Evolutionary conservation across 805 yeast genomes (phyloP).

Genomic region (Saturnispora bothae): DNA sequence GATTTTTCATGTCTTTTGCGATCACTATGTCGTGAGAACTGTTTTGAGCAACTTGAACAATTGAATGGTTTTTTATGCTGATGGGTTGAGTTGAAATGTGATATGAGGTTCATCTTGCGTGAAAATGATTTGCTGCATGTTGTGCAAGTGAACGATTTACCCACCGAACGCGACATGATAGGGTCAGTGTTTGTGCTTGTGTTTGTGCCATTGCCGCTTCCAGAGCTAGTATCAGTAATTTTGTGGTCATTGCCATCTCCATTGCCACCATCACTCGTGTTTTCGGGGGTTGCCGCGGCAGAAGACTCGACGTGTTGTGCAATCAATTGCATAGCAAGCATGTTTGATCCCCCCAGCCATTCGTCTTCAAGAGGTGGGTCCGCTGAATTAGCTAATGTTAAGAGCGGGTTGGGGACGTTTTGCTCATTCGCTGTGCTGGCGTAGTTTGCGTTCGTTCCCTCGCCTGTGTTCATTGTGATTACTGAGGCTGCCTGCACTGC

Average conservation of each 20-base stretch:
- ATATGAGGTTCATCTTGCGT: slow-evolving; percentile 25
- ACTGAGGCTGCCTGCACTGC: no score
- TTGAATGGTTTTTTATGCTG: slow-evolving; percentile 26
- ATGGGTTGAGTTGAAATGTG: slow-evolving; percentile 27
- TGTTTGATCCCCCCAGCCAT: not conserved
- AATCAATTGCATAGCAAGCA: slow-evolving; percentile 6
- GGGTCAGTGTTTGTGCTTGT: no score
- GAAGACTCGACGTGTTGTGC: no score
- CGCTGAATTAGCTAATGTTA: slow-evolving; percentile 23
- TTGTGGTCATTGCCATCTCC: no score
- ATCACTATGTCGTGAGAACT: slow-evolving; percentile 28
- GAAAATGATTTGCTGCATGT: slow-evolving; percentile 25
- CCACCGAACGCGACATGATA: no score
- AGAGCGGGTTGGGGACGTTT: slow-evolving; percentile 23
- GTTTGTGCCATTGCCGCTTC: no score
- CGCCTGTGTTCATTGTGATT: no score
- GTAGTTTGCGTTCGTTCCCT: no score
- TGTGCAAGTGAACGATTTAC: slow-evolving; percentile 20
- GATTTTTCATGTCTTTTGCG: slow-evolving; percentile 27
- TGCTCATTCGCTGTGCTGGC: no score
- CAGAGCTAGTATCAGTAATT: no score
- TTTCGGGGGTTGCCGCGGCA: no score
- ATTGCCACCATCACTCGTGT: no score
- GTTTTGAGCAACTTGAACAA: slow-evolving; percentile 22
- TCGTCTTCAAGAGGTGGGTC: not conserved